Percentiles rank a stretch among this genome's conserved stretches.
phyloP scores from a whole-genome alignment of 1,139 yeast species.

The Debaryomycetaceae sp. region DNA sequence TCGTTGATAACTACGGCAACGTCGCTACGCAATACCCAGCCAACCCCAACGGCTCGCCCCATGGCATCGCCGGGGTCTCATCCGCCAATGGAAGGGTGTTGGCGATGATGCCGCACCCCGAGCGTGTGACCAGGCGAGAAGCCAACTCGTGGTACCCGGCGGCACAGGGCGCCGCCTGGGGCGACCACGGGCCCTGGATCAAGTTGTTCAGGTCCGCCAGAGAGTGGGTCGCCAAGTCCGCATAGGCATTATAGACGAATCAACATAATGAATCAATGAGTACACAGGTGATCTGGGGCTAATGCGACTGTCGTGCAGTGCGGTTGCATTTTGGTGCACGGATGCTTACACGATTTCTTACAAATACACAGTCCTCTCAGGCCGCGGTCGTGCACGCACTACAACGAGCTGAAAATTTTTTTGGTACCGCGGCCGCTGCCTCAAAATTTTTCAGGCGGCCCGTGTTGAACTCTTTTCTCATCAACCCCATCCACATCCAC shows the following conservation, averaged over 20 bases:
- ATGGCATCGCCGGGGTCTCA: constrained; percentile 89
- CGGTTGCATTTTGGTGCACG: too few relatives aligned
- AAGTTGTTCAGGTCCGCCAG: constrained; percentile 90
- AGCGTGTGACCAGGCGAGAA: constrained; percentile 84
- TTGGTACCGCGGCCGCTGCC: background rate
- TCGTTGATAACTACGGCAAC: constrained; percentile 86
- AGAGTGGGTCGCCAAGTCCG: constrained; percentile 82
- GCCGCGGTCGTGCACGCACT: constrained; percentile 13
- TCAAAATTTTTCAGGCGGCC: constrained; percentile 1
- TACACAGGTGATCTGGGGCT: too few relatives aligned
- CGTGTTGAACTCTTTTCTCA: constrained; percentile 5
- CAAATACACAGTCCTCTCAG: constrained; percentile 20
- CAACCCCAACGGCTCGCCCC: constrained; percentile 95
- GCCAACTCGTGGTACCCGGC: constrained; percentile 88
- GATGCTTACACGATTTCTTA: too few relatives aligned
- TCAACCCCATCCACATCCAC: constrained; percentile 9
- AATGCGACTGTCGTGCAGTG: too few relatives aligned
- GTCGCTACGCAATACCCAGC: constrained; percentile 80
- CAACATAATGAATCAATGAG: too few relatives aligned
- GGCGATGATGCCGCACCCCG: constrained; percentile 99
- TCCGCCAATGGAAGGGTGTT: constrained; percentile 91
- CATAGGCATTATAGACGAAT: too few relatives aligned
- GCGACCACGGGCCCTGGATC: constrained; percentile 89
- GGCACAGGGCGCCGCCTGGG: constrained; percentile 62
- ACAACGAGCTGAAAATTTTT: constrained; percentile 1